These are phyloP conservation scores for Skeletonema tropicum DNA, from an alignment of 108 stramenopile species.

Conservation along the genomic window DNA sequence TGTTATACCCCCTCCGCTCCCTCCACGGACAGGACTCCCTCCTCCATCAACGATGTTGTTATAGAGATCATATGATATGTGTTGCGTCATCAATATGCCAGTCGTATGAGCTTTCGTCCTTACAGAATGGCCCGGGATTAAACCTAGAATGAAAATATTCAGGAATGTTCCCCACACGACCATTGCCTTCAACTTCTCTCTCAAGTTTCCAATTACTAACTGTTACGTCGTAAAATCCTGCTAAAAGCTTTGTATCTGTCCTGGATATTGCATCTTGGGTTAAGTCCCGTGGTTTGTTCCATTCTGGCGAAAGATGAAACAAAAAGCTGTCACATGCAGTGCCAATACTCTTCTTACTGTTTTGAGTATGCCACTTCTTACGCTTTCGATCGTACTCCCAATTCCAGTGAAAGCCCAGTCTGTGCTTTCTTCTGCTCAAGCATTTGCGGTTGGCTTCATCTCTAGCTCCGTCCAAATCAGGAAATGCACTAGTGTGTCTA, in stretches of 20 bases:
- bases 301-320: background rate
- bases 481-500: constrained; percentile 5
- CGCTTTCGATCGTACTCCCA: constrained; percentile 37
- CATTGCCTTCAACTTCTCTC: constrained; percentile 1
- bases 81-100: constrained; percentile 14
- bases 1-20: too few relatives aligned
- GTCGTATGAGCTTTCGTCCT: background rate
- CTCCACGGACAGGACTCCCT: too few relatives aligned
- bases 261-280: background rate
- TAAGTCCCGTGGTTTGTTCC: background rate
- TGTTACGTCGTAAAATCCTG: background rate
- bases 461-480: constrained; percentile 6
- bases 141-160: background rate
- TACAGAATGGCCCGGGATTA: background rate
- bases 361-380: constrained; percentile 25
- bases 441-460: constrained; percentile 21
- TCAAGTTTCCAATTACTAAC: background rate
- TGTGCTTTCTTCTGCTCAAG: constrained; percentile 3
- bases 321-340: constrained; percentile 15
- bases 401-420: constrained; percentile 35
- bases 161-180: constrained; percentile 1
- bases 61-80: background rate
- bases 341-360: constrained; percentile 30
- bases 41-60: too few relatives aligned
- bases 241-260: background rate